These are phyloP conservation scores for Hyaloscypha bicolor DNA, from an alignment of 495 filamentous ascomycete genomes.

Conservation along the genomic window DNA sequence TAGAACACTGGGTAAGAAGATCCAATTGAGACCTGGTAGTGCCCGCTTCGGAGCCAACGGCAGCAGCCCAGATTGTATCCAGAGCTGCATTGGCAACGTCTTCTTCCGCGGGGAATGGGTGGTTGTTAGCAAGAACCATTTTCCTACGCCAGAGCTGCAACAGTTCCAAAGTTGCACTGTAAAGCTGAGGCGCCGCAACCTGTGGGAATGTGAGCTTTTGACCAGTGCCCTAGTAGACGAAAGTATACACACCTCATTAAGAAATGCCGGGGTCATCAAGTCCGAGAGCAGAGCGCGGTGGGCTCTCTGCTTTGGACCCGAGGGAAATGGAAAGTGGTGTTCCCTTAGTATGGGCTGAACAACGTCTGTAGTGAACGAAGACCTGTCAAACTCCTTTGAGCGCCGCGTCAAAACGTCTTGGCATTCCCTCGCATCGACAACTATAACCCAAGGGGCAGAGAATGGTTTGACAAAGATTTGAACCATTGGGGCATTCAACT, in stretches of 20 bases:
- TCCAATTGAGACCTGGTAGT: constrained; percentile 2
- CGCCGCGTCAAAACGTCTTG: constrained; percentile 45
- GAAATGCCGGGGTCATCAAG: constrained; percentile 43
- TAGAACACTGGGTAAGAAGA: not conserved
- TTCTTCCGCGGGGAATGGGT: constrained; percentile 37
- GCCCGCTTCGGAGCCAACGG: constrained; percentile 31
- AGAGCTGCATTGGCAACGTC: constrained; percentile 41
- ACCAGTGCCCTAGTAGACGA: too few relatives aligned
- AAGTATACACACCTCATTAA: constrained; percentile 21
- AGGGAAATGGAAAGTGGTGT: constrained; percentile 35
- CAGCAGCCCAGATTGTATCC: constrained; percentile 39
- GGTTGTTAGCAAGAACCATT: constrained; percentile 32
- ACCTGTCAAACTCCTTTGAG: constrained; percentile 44
- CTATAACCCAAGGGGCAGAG: constrained; percentile 38
- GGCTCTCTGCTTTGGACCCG: constrained; percentile 36
- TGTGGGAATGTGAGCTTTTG: constrained; percentile 1
- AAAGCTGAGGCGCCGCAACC: constrained; percentile 38
- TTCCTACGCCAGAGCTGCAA: constrained; percentile 43
- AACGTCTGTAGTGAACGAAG: constrained; percentile 28
- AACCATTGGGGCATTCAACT: constrained; percentile 39
- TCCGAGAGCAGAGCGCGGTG: constrained; percentile 41
- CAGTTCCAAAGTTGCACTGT: constrained; percentile 33
- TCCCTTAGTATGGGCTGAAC: constrained; percentile 37
- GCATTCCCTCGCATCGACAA: constrained; percentile 43
- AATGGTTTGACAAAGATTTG: constrained; percentile 45